phyloP scores from a whole-genome alignment of 148 eudicot genomes.

The Beta vulgaris region DNA sequence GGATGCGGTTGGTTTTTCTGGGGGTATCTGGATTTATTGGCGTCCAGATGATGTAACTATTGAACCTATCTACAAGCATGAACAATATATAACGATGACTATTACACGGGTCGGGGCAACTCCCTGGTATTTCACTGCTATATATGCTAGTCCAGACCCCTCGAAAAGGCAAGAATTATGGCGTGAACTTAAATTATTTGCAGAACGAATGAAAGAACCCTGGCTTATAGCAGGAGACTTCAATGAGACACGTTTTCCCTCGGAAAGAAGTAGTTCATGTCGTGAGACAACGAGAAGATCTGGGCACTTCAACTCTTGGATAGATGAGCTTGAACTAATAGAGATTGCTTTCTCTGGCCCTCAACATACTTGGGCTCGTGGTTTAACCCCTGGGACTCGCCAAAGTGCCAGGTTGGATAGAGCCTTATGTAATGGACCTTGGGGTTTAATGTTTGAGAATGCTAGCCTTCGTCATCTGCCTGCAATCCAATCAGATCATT shows the following conservation, averaged over 20 bases:
- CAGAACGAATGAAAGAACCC: background rate
- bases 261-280: background rate
- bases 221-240: background rate
- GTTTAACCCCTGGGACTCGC: background rate
- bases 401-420: background rate
- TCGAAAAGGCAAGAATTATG: background rate
- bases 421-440: background rate
- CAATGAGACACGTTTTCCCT: background rate
- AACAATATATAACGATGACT: background rate
- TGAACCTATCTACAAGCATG: background rate
- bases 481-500: background rate
- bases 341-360: background rate
- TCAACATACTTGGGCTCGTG: background rate
- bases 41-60: background rate
- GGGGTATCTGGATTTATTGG: background rate
- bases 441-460: background rate
- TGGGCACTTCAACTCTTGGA: background rate
- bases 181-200: background rate
- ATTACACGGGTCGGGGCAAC: background rate
- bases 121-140: background rate
- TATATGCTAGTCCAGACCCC: background rate
- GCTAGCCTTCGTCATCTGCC: background rate
- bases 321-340: background rate
- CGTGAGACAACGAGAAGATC: background rate
- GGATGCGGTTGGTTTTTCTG: background rate